Evolutionary conservation across 371 early-diverging fungal genomes (phyloP).

Genomic region (Syncephalastrum sp.): DNA sequence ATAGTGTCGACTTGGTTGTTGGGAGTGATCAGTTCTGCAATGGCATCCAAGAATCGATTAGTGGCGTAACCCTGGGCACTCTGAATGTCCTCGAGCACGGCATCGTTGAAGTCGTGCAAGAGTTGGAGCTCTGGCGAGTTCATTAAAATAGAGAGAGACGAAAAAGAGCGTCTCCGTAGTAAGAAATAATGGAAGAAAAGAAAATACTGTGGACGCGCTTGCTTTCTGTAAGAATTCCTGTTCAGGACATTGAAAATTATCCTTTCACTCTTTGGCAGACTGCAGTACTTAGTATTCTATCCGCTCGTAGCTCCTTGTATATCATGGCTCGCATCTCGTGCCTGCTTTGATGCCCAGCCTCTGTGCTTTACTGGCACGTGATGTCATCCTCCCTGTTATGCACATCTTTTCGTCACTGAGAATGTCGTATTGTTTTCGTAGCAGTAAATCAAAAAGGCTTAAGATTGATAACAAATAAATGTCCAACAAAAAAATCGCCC

Average conservation of each 20-base stretch:
- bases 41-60: conserved; percentile 35
- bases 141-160: background rate
- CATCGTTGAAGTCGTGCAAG: conserved; percentile 36
- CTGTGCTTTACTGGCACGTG: no score
- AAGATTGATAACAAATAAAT: no score
- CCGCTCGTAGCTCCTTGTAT: no score
- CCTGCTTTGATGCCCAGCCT: no score
- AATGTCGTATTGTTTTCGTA: background rate
- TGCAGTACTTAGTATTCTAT: no score
- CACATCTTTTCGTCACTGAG: background rate
- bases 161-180: no score
- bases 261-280: no score
- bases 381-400: background rate
- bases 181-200: no score
- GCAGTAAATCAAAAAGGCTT: background rate
- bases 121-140: conserved; percentile 18
- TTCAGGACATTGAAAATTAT: no score
- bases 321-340: no score
- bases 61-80: conserved; percentile 41
- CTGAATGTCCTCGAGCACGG: conserved; percentile 26
- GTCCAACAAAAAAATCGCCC: background rate
- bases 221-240: no score
- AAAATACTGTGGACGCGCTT: no score
- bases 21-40: conserved; percentile 19
- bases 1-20: conserved; percentile 17